Percentiles rank a stretch among this genome's conserved stretches.
Evolutionary conservation across 495 filamentous ascomycete species (phyloP).

Genomic region (Hypomontagnella monticulosa): DNA sequence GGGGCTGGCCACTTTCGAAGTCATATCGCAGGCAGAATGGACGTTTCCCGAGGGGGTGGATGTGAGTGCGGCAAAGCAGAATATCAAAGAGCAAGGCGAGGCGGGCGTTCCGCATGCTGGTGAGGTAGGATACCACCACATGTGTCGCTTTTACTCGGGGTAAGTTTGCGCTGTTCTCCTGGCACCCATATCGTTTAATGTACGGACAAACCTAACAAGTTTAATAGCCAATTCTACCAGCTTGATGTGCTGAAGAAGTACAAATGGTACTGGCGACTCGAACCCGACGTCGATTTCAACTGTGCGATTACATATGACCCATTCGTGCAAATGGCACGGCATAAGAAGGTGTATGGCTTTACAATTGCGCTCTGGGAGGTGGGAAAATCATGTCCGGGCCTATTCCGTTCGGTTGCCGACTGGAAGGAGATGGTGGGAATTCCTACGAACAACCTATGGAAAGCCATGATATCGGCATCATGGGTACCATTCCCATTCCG

Average conservation of each 20-base stretch:
- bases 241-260: conserved; percentile 46
- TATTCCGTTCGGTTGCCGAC: conserved; percentile 49
- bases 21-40: conserved; percentile 85
- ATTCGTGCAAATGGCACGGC: conserved; percentile 56
- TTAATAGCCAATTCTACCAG: conserved; percentile 64
- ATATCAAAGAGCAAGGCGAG: conserved; percentile 85
- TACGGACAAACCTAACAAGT: conserved; percentile 11
- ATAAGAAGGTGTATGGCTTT: conserved; percentile 55
- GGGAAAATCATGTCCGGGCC: conserved; percentile 52
- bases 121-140: conserved; percentile 97
- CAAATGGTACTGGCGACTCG: conserved; percentile 56
- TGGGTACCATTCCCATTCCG: conserved; percentile 46
- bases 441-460: conserved; percentile 40
- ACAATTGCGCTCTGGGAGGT: conserved; percentile 56
- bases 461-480: conserved; percentile 44
- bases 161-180: conserved; percentile 48
- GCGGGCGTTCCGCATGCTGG: conserved; percentile 93
- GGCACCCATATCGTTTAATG: not conserved
- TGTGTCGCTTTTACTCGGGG: conserved; percentile 98
- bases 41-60: conserved; percentile 91
- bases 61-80: conserved; percentile 79
- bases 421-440: conserved; percentile 46
- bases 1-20: conserved; percentile 81
- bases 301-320: conserved; percentile 58
- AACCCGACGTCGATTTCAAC: conserved; percentile 53